Evolutionary conservation across 768 basidiomycete genomes (phyloP).

Genomic region (Termitomyces sp.): DNA sequence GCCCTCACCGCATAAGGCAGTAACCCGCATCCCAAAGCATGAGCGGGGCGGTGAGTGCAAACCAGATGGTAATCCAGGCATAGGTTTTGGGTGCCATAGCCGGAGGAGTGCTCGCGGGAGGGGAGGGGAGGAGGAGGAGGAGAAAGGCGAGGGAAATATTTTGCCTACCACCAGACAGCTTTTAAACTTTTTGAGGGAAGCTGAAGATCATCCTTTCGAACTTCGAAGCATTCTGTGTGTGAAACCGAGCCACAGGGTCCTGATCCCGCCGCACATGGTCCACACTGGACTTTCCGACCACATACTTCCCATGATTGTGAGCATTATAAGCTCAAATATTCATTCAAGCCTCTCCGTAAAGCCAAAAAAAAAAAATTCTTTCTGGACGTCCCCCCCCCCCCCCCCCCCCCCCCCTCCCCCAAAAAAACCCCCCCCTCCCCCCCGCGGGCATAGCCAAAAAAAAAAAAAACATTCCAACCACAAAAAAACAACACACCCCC

Average conservation of each 20-base stretch:
- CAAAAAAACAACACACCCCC: too few relatives aligned
- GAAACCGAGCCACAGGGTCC: slow-evolving; percentile 12
- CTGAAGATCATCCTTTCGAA: slow-evolving; percentile 18
- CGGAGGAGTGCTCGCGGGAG: background rate
- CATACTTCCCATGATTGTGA: background rate
- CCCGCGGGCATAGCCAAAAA: too few relatives aligned
- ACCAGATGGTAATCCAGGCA: slow-evolving; percentile 50
- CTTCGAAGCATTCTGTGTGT: slow-evolving; percentile 17
- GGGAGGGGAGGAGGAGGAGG: background rate
- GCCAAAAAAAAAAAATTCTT: too few relatives aligned
- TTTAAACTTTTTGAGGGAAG: slow-evolving; percentile 19
- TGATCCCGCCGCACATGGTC: slow-evolving; percentile 13
- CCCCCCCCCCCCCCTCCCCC: too few relatives aligned
- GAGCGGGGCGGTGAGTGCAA: slow-evolving; percentile 49
- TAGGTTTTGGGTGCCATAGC: slow-evolving; percentile 29
- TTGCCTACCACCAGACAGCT: slow-evolving; percentile 6
- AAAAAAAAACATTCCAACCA: too few relatives aligned
- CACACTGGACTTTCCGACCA: background rate
- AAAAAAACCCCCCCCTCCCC: too few relatives aligned
- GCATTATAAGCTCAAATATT: background rate
- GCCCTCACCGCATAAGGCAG: slow-evolving; percentile 26
- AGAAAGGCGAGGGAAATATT: slow-evolving; percentile 9
- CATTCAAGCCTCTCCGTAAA: background rate
- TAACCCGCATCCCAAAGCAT: slow-evolving; percentile 72
- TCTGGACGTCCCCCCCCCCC: too few relatives aligned